Conservation (phyloP, 495 filamentous ascomycete genomes). For the Xylaria castorea region DNA sequence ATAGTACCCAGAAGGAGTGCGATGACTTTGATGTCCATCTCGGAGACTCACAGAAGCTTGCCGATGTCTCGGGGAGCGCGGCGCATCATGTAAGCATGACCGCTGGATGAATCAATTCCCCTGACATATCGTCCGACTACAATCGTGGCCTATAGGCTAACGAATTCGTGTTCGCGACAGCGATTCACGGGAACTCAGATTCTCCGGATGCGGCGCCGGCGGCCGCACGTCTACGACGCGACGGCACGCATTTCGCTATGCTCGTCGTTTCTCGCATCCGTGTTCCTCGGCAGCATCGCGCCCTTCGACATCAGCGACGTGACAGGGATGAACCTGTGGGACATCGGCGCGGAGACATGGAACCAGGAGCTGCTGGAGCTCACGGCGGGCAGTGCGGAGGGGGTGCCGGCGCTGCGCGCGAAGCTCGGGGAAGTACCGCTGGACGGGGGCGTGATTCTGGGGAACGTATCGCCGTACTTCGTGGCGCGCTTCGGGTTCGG, state of each 20-base stretch:
- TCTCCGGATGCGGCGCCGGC: slow-evolving; percentile 78
- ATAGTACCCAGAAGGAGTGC: slow-evolving; percentile 90
- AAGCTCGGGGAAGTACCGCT: slow-evolving; percentile 83
- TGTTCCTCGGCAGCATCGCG: slow-evolving; percentile 85
- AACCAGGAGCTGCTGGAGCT: slow-evolving; percentile 75
- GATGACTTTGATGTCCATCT: slow-evolving; percentile 80
- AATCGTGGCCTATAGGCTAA: slow-evolving; percentile 5
- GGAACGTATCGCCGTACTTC: slow-evolving; percentile 77
- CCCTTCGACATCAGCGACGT: slow-evolving; percentile 94
- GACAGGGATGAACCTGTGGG: slow-evolving; percentile 97
- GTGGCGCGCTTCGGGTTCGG: slow-evolving; percentile 78
- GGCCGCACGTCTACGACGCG: slow-evolving; percentile 78
- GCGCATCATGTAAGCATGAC: slow-evolving; percentile 81
- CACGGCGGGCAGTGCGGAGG: slow-evolving; percentile 68
- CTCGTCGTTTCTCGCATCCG: slow-evolving; percentile 90
- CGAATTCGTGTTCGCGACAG: slow-evolving; percentile 50
- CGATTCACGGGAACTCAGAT: slow-evolving; percentile 99
- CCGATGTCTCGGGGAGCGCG: slow-evolving; percentile 82
- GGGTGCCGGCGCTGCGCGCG: slow-evolving; percentile 68
- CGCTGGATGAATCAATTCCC: not conserved
- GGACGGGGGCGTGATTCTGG: slow-evolving; percentile 82
- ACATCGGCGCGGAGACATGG: slow-evolving; percentile 77
- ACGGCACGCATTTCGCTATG: slow-evolving; percentile 90
- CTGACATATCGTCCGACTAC: not conserved
- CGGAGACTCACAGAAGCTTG: slow-evolving; percentile 69